Evolutionary conservation across 2,329 filamentous ascomycete species (phyloP).

Genomic region (Fusarium abutilonis): DNA sequence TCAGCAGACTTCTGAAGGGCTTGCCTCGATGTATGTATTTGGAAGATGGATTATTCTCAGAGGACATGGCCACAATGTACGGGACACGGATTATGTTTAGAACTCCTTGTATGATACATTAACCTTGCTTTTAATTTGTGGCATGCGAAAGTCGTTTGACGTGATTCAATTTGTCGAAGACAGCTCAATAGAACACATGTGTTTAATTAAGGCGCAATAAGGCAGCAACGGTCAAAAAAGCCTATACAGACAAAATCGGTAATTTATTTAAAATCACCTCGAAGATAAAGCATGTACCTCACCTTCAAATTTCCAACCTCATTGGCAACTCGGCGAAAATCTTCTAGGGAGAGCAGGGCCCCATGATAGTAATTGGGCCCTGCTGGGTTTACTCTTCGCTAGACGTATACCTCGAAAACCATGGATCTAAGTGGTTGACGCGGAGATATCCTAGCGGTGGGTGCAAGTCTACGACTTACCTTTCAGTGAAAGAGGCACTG

Average conservation of each 20-base stretch:
- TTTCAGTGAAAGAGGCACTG: constrained; percentile 2
- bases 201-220: no score
- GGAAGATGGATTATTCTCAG: constrained; percentile 21
- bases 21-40: constrained; percentile 17
- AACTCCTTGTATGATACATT: constrained; percentile 25
- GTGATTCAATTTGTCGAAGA: no score
- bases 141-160: not conserved
- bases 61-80: constrained; percentile 13
- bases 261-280: not conserved
- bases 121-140: constrained; percentile 16
- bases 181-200: no score
- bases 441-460: constrained; percentile 87
- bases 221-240: no score
- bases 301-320: constrained; percentile 85
- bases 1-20: constrained; percentile 23
- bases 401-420: constrained; percentile 93
- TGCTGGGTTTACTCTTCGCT: constrained; percentile 78
- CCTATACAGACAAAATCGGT: no score
- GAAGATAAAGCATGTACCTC: constrained; percentile 69
- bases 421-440: constrained; percentile 74
- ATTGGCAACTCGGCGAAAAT: constrained; percentile 74
- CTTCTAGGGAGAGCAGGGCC: constrained; percentile 78
- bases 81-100: constrained; percentile 29
- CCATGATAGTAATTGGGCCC: constrained; percentile 58
- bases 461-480: constrained; percentile 41